These are phyloP conservation scores for Boletus bicolor DNA, from an alignment of 768 basidiomycete species.

Conservation along the genomic window DNA sequence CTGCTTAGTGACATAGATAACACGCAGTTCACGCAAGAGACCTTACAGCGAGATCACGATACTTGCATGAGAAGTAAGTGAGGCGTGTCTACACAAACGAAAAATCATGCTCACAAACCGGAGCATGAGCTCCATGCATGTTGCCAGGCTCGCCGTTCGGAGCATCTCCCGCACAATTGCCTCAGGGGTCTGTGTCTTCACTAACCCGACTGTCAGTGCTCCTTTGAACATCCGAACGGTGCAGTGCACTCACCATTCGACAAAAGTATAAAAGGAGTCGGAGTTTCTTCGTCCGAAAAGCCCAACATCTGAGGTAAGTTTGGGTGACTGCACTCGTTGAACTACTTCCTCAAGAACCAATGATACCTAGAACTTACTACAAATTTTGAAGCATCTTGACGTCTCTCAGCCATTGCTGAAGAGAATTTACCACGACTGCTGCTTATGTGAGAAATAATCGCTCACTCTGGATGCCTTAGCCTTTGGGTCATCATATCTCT, in stretches of 20 bases:
- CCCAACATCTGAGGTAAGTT: slow-evolving; percentile 54
- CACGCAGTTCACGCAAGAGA: not conserved
- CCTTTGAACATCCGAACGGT: not conserved
- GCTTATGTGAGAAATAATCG: not conserved
- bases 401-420: slow-evolving; percentile 47
- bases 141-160: slow-evolving; percentile 35
- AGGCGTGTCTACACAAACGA: not conserved
- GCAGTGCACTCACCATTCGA: slow-evolving; percentile 38
- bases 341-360: not conserved
- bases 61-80: slow-evolving; percentile 28
- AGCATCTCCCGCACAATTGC: slow-evolving; percentile 37
- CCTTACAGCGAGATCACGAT: slow-evolving; percentile 39
- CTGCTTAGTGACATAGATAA: not conserved
- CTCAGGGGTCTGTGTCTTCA: slow-evolving; percentile 43
- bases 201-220: slow-evolving; percentile 22
- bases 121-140: slow-evolving; percentile 35
- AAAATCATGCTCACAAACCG: slow-evolving; percentile 28
- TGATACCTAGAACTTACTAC: slow-evolving; percentile 34
- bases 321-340: slow-evolving; percentile 38
- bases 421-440: not conserved
- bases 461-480: slow-evolving; percentile 33
- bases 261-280: slow-evolving; percentile 50
- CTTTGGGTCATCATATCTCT: slow-evolving; percentile 42
- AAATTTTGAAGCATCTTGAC: slow-evolving; percentile 49
- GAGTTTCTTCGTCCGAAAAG: slow-evolving; percentile 42